Conservation (phyloP, 2,329 filamentous ascomycete genomes). For the Diaporthe citri region DNA sequence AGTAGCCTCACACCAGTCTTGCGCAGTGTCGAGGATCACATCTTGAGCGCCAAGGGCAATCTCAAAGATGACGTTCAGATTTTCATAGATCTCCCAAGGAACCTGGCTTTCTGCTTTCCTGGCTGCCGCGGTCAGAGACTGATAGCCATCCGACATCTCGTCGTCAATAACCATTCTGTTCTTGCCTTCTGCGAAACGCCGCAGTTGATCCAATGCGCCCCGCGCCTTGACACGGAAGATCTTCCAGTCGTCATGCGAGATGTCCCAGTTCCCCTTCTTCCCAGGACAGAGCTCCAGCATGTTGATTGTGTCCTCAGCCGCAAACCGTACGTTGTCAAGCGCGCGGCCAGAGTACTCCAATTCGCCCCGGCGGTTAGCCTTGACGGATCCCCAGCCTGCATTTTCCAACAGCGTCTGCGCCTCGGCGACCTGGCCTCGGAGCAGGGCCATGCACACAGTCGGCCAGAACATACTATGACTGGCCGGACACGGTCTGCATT, state of each 20-base stretch:
- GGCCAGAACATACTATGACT: conserved; percentile 88
- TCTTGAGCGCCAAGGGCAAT: conserved; percentile 82
- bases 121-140: conserved; percentile 74
- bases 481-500: conserved; percentile 78
- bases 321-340: conserved; percentile 82
- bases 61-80: conserved; percentile 82
- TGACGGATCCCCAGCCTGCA: conserved; percentile 84
- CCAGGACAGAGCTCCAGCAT: conserved; percentile 82
- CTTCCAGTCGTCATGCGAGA: conserved; percentile 84
- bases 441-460: conserved; percentile 77
- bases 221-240: conserved; percentile 83
- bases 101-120: conserved; percentile 87
- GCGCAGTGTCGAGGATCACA: conserved; percentile 80
- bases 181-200: conserved; percentile 83
- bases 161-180: conserved; percentile 51
- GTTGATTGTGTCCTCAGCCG: conserved; percentile 75
- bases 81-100: conserved; percentile 91
- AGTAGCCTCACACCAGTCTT: conserved; percentile 94
- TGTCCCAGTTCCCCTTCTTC: conserved; percentile 81
- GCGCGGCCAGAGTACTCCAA: conserved; percentile 80
- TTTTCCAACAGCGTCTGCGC: conserved; percentile 77
- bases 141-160: conserved; percentile 49
- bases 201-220: conserved; percentile 77
- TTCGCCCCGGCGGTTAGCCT: conserved; percentile 74
- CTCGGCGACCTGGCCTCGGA: conserved; percentile 80